Conservation (phyloP, 108 stramenopile genomes). For the Aurantiochytrium sp. region DNA sequence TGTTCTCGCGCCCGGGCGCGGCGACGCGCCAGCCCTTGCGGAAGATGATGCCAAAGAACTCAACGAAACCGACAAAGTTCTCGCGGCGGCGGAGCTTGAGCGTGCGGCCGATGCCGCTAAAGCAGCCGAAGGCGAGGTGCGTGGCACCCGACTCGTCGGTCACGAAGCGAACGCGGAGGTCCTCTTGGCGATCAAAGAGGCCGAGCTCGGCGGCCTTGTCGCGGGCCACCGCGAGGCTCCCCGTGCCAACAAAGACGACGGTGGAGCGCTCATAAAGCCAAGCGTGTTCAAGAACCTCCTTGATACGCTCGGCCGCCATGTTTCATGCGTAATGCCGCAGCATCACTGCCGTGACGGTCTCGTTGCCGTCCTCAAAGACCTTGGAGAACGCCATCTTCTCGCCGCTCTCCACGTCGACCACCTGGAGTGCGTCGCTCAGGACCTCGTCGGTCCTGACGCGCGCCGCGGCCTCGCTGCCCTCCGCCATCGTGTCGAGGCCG, state of each 20-base stretch:
- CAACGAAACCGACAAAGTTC: background rate
- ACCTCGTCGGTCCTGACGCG: background rate
- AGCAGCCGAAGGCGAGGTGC: background rate
- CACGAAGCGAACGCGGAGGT: background rate
- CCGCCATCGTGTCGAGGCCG: too few species aligned
- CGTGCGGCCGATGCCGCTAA: background rate
- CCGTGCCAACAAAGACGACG: background rate
- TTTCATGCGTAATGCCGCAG: background rate
- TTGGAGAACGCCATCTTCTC: background rate
- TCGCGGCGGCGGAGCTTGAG: background rate
- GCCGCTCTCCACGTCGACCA: background rate
- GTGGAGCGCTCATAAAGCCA: background rate
- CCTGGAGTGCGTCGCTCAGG: background rate
- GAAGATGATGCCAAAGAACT: background rate
- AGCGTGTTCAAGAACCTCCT: background rate
- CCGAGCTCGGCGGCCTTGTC: background rate
- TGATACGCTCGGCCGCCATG: background rate
- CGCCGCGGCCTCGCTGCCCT: background rate
- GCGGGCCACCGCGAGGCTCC: background rate
- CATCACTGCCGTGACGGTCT: background rate
- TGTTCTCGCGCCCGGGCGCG: background rate
- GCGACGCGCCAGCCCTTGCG: background rate
- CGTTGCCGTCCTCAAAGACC: background rate
- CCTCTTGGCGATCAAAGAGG: background rate
- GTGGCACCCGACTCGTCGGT: background rate